phyloP scores from a whole-genome alignment of 768 basidiomycete species.

The Suillus clintonianus region DNA sequence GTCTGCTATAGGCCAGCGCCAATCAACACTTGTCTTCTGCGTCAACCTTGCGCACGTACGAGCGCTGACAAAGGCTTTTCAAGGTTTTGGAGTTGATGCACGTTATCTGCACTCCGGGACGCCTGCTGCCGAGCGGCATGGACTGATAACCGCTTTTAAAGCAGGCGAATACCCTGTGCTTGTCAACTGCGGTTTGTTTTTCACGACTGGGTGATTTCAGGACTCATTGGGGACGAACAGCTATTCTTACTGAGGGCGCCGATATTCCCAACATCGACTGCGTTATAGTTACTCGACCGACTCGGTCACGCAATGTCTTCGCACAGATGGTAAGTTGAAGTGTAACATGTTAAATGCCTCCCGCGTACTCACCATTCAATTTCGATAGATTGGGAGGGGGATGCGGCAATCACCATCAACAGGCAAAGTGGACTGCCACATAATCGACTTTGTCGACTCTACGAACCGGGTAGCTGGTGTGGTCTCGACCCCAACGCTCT shows the following conservation, averaged over 20 bases:
- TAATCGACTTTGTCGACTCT: conserved; percentile 91
- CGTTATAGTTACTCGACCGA: conserved; percentile 84
- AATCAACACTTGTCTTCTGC: conserved; percentile 92
- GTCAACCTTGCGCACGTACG: conserved; percentile 82
- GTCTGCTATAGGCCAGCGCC: conserved; percentile 50
- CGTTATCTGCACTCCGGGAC: conserved; percentile 77
- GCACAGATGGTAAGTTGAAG: conserved; percentile 77
- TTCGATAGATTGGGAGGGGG: conserved; percentile 82
- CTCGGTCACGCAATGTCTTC: conserved; percentile 85
- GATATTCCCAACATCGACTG: conserved; percentile 97
- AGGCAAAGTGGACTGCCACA: conserved; percentile 80
- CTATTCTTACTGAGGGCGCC: conserved; percentile 90
- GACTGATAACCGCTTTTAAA: conserved; percentile 67
- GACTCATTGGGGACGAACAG: conserved; percentile 28
- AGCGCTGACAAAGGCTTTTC: conserved; percentile 72
- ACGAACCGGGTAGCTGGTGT: conserved; percentile 67
- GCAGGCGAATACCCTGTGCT: conserved; percentile 79
- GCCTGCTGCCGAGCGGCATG: conserved; percentile 59
- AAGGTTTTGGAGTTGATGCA: conserved; percentile 79
- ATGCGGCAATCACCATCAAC: conserved; percentile 83
- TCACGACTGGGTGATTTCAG: neutral
- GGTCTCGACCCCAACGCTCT: conserved; percentile 77
- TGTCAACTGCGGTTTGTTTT: conserved; percentile 74
- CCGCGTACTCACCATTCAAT: neutral
- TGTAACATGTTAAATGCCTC: neutral